Conservation (phyloP, 768 basidiomycete genomes). For the Trametes punicea region DNA sequence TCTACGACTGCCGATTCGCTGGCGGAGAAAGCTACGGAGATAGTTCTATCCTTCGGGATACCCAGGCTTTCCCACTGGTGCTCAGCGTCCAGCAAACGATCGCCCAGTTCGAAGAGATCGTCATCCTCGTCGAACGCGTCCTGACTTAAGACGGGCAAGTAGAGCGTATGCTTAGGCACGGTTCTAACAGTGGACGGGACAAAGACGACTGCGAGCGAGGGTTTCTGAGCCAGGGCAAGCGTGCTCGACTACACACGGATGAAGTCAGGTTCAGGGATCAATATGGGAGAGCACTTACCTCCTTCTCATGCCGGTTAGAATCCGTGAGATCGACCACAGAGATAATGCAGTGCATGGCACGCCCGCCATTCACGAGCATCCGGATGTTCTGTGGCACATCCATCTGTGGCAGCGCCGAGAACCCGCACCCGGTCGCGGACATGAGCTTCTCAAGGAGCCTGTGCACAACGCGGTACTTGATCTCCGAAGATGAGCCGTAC, state of each 20-base stretch:
- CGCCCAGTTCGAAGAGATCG: conserved; percentile 20
- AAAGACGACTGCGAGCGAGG: conserved; percentile 68
- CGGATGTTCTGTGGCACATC: conserved; percentile 13
- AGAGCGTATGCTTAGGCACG: conserved; percentile 41
- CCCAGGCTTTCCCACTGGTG: conserved; percentile 31
- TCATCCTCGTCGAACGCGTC: conserved; percentile 22
- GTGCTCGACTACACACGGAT: conserved; percentile 40
- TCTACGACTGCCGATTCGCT: conserved; percentile 41
- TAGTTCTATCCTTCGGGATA: conserved; percentile 25
- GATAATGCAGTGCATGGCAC: conserved; percentile 31
- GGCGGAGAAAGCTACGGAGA: conserved; percentile 19
- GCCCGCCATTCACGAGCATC: conserved; percentile 21
- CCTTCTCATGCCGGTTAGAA: conserved; percentile 25
- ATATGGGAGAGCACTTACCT: conserved; percentile 34
- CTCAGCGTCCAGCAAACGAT: conserved; percentile 30
- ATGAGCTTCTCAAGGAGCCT: conserved; percentile 55
- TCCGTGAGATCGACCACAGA: conserved; percentile 40
- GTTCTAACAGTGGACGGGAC: conserved; percentile 46
- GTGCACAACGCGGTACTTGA: conserved; percentile 62
- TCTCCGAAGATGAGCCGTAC: conserved; percentile 58
- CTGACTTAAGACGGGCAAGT: conserved; percentile 55
- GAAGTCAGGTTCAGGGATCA: conserved; percentile 35
- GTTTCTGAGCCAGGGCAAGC: conserved; percentile 35
- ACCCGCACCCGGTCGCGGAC: conserved; percentile 30
- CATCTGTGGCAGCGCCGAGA: conserved; percentile 25